Percentiles rank a stretch among this genome's conserved stretches.
Evolutionary conservation across 768 basidiomycete genomes (phyloP).

Genomic region (Ramaria sp.): DNA sequence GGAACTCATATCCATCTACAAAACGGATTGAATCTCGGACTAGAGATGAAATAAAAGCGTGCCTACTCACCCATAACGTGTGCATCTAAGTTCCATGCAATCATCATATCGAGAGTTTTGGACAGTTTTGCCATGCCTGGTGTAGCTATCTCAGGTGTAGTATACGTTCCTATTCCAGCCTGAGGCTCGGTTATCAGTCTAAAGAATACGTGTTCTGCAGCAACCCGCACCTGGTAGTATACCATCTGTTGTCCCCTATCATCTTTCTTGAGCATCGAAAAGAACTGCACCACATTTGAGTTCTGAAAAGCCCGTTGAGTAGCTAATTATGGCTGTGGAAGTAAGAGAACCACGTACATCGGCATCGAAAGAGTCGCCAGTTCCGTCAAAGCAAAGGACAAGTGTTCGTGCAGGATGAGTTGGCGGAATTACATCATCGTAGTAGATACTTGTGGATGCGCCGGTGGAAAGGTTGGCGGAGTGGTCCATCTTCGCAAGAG

Average conservation of each 20-base stretch:
- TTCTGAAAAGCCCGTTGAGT: conserved; percentile 31
- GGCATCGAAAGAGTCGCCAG: neutral
- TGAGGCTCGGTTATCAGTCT: conserved; percentile 15
- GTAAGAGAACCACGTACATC: neutral
- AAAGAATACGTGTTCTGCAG: too few relatives aligned
- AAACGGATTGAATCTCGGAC: neutral
- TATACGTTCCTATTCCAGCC: conserved; percentile 69
- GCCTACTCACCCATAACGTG: conserved; percentile 56
- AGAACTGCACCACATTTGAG: conserved; percentile 61
- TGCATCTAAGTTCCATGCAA: conserved; percentile 50
- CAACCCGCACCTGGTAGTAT: conserved; percentile 52
- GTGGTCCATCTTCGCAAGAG: too few relatives aligned
- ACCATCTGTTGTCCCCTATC: conserved; percentile 50
- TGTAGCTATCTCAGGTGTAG: conserved; percentile 50
- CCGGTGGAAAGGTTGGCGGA: too few relatives aligned
- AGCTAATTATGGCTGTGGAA: neutral
- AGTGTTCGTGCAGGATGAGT: neutral
- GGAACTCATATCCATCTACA: conserved; percentile 62
- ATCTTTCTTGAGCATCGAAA: conserved; percentile 62
- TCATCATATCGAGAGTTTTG: conserved; percentile 47
- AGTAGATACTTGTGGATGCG: too few relatives aligned
- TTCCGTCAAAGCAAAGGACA: conserved; percentile 4
- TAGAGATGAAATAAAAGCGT: neutral
- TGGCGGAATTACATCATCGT: neutral
- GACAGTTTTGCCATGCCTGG: conserved; percentile 43